Conservation (phyloP, 306 rosid genomes). For the Rosa chinensis region DNA sequence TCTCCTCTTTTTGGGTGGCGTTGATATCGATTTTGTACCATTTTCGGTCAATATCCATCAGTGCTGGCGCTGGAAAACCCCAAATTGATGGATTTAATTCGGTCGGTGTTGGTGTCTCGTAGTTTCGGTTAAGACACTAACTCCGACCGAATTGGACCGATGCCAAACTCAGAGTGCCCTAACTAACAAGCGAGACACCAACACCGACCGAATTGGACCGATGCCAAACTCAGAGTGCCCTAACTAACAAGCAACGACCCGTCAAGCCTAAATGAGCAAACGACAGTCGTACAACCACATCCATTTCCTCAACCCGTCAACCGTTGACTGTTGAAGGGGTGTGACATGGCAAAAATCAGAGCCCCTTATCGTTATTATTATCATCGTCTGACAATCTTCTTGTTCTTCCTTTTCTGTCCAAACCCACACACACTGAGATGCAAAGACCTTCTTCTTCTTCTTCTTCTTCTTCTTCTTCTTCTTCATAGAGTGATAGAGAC, state of each 20-base stretch:
- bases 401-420: not conserved
- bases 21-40: not conserved
- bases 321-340: not conserved
- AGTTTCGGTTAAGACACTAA: not conserved
- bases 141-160: not conserved
- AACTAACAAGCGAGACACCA: not conserved
- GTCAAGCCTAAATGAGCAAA: not conserved
- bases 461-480: not conserved
- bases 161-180: not conserved
- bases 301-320: not conserved
- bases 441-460: not conserved
- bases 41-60: not conserved
- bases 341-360: conserved; percentile 34
- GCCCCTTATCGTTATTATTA: conserved; percentile 20
- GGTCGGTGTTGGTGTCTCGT: not conserved
- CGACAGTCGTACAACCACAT: conserved; percentile 2
- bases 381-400: conserved; percentile 4
- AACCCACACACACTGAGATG: not conserved
- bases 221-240: not conserved
- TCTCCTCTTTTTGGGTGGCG: not conserved
- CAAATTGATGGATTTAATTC: not conserved
- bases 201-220: not conserved
- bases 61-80: no score
- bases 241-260: not conserved
- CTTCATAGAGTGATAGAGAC: not conserved